Conservation (phyloP, 805 yeast species). For the Starmera caribaea region DNA sequence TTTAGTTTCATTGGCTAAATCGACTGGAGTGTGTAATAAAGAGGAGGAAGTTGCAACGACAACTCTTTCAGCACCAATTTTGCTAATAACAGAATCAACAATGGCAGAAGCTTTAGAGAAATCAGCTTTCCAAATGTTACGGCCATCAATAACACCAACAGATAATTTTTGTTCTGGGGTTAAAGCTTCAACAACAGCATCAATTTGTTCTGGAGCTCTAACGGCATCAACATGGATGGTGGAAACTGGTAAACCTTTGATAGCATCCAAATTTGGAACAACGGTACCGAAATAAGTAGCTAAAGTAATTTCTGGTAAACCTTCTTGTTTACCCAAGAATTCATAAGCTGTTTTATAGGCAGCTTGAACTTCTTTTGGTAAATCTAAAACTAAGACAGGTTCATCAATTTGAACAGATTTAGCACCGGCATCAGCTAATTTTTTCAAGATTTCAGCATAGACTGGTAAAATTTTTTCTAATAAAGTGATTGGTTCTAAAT, state of each 20-base stretch:
- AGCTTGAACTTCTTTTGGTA: constrained; percentile 72
- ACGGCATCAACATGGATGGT: constrained; percentile 96
- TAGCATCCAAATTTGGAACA: constrained; percentile 87
- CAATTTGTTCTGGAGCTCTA: constrained; percentile 94
- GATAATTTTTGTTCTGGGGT: constrained; percentile 71
- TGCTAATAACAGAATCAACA: constrained; percentile 74
- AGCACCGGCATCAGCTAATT: constrained; percentile 93
- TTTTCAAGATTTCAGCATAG: constrained; percentile 78
- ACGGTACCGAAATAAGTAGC: constrained; percentile 98
- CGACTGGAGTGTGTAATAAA: constrained; percentile 96
- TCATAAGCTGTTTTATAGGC: constrained; percentile 88
- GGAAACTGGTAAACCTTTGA: constrained; percentile 84
- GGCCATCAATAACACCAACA: constrained; percentile 96
- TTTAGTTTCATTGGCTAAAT: constrained; percentile 85
- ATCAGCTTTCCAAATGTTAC: constrained; percentile 99
- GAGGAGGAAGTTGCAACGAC: constrained; percentile 94
- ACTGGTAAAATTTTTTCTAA: constrained; percentile 88
- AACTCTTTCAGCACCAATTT: constrained; percentile 80
- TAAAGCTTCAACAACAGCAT: constrained; percentile 62
- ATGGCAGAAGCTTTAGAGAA: constrained; percentile 75
- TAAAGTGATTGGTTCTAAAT: constrained; percentile 85
- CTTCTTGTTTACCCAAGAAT: constrained; percentile 54
- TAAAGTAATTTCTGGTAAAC: constrained; percentile 70
- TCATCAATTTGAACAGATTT: constrained; percentile 92
- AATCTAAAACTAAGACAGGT: constrained; percentile 92